phyloP scores from a whole-genome alignment of 1,284 basidiomycete species.

The Polyporus tsugae region DNA sequence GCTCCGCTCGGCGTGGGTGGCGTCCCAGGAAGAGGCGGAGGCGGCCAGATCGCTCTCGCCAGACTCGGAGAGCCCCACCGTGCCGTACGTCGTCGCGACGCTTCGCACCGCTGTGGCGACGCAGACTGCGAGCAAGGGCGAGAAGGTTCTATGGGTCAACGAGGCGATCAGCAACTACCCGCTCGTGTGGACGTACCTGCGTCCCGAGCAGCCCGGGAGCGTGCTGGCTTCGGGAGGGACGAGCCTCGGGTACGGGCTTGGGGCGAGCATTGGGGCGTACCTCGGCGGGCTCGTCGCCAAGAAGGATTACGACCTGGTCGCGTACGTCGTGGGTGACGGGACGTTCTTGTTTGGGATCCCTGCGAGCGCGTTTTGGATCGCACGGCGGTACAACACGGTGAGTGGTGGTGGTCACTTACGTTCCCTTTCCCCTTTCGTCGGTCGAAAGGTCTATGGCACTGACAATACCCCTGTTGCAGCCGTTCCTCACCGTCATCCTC shows the following conservation, averaged over 20 bases:
- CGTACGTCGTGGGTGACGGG: conserved; percentile 72
- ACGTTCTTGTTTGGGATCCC: conserved; percentile 74
- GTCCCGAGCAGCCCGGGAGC: conserved; percentile 58
- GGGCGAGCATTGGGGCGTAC: conserved; percentile 65
- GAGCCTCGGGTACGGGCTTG: conserved; percentile 71
- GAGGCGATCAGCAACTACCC: conserved; percentile 69
- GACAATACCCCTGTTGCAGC: conserved; percentile 33
- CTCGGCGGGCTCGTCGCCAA: conserved; percentile 50
- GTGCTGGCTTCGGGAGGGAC: conserved; percentile 65
- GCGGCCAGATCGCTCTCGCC: conserved; percentile 24
- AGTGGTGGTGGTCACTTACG: conserved; percentile 31
- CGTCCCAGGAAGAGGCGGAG: conserved; percentile 33
- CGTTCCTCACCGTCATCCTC: conserved; percentile 72
- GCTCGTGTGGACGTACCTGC: conserved; percentile 62
- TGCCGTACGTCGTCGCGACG: conserved; percentile 56
- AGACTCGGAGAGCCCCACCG: conserved; percentile 44
- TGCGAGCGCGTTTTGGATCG: conserved; percentile 74
- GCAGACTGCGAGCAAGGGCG: conserved; percentile 46
- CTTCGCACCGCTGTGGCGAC: conserved; percentile 53
- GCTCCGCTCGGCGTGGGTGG: conserved; percentile 37
- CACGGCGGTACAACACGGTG: conserved; percentile 70
- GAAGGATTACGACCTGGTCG: conserved; percentile 57
- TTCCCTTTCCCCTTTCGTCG: too few species aligned
- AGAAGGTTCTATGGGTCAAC: conserved; percentile 61
- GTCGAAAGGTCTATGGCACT: background rate